These are phyloP conservation scores for Quercus robur DNA, from an alignment of 306 rosid genomes.

Conservation along the genomic window DNA sequence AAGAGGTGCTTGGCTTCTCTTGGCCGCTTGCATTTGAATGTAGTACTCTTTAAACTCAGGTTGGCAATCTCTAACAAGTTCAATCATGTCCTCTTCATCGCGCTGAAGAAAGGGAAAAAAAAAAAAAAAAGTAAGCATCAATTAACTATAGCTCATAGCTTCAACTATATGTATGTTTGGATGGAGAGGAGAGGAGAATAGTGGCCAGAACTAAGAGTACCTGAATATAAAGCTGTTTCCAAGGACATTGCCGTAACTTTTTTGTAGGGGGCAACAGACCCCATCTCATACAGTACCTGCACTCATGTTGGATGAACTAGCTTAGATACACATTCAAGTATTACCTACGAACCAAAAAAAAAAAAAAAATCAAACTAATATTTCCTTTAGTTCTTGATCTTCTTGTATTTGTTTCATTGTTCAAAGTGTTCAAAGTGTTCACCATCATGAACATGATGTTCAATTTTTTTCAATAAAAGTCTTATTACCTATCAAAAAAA, in stretches of 20 bases:
- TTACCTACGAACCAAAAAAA: not conserved
- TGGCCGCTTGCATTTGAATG: conserved; percentile 96
- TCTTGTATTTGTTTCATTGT: too few species aligned
- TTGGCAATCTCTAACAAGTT: conserved; percentile 70
- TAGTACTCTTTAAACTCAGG: conserved; percentile 90
- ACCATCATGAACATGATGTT: too few species aligned
- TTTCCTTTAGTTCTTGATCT: too few species aligned
- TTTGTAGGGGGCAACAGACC: conserved; percentile 66
- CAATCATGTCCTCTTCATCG: conserved; percentile 84
- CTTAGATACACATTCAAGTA: conserved; percentile 12
- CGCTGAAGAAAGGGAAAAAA: conserved; percentile 47
- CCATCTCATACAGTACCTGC: conserved; percentile 92
- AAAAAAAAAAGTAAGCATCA: not conserved
- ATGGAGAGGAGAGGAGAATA: too few species aligned
- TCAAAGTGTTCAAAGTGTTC: too few species aligned
- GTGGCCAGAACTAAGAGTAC: conserved; percentile 19
- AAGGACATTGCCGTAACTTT: conserved; percentile 75
- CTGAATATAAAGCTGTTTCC: conserved; percentile 82
- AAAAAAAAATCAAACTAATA: not conserved
- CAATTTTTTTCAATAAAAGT: too few species aligned
- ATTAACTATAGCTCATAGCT: not conserved
- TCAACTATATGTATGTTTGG: not conserved
- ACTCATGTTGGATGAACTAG: conserved; percentile 3
- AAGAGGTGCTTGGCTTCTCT: conserved; percentile 88
- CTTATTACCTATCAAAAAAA: too few species aligned